Conservation (phyloP, 2,329 filamentous ascomycete species). For the Neofusicoccum cordaticola region DNA sequence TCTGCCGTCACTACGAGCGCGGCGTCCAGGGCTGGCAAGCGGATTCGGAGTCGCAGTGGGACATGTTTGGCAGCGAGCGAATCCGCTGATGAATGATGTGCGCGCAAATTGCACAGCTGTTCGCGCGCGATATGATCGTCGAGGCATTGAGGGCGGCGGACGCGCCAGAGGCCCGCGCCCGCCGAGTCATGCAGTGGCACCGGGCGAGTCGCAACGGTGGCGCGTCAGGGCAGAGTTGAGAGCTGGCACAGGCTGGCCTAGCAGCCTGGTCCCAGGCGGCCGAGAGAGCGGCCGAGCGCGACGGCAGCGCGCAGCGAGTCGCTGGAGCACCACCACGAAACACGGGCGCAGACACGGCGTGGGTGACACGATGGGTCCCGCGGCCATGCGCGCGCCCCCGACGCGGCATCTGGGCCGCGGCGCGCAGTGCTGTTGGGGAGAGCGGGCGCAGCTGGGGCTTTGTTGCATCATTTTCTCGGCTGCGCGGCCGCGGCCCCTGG, state of each 20-base stretch:
- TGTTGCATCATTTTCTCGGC: no score
- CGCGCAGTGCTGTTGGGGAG: no score
- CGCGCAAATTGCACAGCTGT: neutral
- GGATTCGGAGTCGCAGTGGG: conserved; percentile 2
- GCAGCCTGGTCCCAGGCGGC: no score
- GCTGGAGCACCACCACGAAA: no score
- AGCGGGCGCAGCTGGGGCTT: no score
- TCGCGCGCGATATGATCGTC: conserved; percentile 6
- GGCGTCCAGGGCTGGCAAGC: conserved; percentile 6
- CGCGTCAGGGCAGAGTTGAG: neutral
- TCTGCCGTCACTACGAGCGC: neutral
- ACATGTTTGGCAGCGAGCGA: conserved; percentile 1
- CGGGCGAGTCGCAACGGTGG: neutral
- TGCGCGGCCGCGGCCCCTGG: neutral
- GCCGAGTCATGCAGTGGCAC: conserved; percentile 7
- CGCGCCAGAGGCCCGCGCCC: neutral
- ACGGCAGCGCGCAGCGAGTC: neutral
- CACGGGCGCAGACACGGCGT: no score
- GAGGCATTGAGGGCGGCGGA: conserved; percentile 6
- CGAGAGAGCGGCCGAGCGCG: neutral
- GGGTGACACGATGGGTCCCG: no score
- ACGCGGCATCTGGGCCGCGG: no score
- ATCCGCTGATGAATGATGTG: conserved; percentile 1
- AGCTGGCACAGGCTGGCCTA: no score
- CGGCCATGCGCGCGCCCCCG: no score